These are phyloP conservation scores for Xylariaceae sp. DNA, from an alignment of 2,329 filamentous ascomycete genomes.

Conservation along the genomic window DNA sequence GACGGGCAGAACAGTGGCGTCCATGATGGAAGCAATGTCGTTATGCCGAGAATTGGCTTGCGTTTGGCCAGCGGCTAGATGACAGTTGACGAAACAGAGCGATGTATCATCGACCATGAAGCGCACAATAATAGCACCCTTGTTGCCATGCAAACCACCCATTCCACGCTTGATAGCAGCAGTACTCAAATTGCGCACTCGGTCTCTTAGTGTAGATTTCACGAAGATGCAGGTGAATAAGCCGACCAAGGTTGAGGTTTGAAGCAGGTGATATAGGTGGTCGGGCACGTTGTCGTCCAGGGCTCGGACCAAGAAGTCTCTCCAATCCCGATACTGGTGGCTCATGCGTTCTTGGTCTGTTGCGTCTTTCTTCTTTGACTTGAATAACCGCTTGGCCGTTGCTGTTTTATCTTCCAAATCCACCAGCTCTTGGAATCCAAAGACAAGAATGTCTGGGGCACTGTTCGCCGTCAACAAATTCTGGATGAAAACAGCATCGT, in stretches of 20 bases:
- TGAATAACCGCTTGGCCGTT: constrained; percentile 92
- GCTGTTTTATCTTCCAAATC: constrained; percentile 97
- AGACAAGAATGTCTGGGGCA: constrained; percentile 85
- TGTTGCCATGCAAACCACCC: constrained; percentile 94
- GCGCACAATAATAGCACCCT: constrained; percentile 88
- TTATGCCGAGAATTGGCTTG: constrained; percentile 90
- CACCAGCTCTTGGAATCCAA: constrained; percentile 98
- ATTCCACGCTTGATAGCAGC: constrained; percentile 93
- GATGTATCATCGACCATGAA: constrained; percentile 93
- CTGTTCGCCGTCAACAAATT: constrained; percentile 74
- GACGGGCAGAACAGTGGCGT: constrained; percentile 69
- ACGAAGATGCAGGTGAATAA: constrained; percentile 96
- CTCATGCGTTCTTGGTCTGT: constrained; percentile 89
- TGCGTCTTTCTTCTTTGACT: constrained; percentile 75
- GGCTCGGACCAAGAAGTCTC: constrained; percentile 79
- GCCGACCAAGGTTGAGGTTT: constrained; percentile 87
- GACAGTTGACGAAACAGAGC: constrained; percentile 94
- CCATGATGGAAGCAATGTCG: constrained; percentile 86
- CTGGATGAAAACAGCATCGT: constrained; percentile 75
- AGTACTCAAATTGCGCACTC: constrained; percentile 73
- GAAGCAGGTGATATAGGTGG: constrained; percentile 78
- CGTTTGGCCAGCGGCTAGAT: constrained; percentile 89
- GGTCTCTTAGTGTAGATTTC: constrained; percentile 71
- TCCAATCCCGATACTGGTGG: constrained; percentile 95
- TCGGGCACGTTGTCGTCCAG: constrained; percentile 83